Base-by-base conservation (phyloP, 441 rosid species). In the Populus hybrid region DNA sequence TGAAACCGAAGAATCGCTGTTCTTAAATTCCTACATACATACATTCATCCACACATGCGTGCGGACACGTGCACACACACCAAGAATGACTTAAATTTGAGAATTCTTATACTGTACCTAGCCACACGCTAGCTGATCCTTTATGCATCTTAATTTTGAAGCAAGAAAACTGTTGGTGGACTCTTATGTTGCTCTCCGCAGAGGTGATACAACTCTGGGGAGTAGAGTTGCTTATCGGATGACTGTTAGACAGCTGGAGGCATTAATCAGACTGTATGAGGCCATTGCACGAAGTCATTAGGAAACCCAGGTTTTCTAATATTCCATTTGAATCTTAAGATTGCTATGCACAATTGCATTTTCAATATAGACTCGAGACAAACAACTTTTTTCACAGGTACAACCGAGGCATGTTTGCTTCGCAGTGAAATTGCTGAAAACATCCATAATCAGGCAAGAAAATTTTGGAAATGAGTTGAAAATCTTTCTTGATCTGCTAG, bases 201-300 rank as follows among this genome's bases (percentile, higher is more conserved):
- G 85, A 85, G 93, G 97, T n/a, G 99, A 95, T 79, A 87, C 95
- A 9, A 80, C 95, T 79, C 93, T 95, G 68, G 99, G 99, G 21
- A 88, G 90, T 79, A 95, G 93, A 88, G 97, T 94, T 77, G 98
- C 98, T 68, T 95, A 92, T 84, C 90, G 98, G 74, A 92, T 92
- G 98, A 94, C 98, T 69, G 99, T 95, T 81, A 86, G 98, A 84
- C 98, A 95, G 88, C 89, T 95, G 26, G 97, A 95, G 83, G 97
- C 99, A 72, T 84, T 95, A 71, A 86, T 95, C 83, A 90, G 99
- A 79, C 88, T 94, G 71, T 95, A 97, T 53, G 98, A 92, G 88
- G 98, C 95, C 78, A 91, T 95, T 85, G 98, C 99, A 76, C 88
- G 95, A 73, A 88, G 93, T 82, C 86, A 94, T 86, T 85, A 92